phyloP scores from a whole-genome alignment of 305 asterid species.

The Fraxinus dipetala region DNA sequence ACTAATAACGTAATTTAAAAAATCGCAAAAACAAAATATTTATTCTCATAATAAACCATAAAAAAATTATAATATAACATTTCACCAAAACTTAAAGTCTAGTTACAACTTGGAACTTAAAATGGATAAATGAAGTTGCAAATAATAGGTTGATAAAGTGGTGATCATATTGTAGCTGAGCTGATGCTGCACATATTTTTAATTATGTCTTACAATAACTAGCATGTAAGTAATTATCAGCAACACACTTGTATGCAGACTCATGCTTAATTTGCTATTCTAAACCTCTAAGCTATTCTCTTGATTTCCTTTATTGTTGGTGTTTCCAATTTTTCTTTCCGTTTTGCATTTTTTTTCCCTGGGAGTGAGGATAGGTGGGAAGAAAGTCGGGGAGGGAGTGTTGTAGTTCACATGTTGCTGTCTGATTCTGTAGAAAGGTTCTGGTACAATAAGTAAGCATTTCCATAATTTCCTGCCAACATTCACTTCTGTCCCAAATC shows the following conservation, averaged over 20 bases:
- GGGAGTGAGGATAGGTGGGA: neutral
- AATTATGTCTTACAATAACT: neutral
- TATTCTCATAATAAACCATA: neutral
- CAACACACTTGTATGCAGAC: neutral
- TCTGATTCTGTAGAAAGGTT: neutral
- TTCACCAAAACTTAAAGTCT: neutral
- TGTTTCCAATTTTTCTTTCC: neutral
- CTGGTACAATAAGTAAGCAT: neutral
- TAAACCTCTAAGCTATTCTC: neutral
- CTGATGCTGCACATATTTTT: neutral
- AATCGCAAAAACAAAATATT: neutral
- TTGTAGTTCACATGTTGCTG: neutral
- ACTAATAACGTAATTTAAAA: neutral
- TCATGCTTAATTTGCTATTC: neutral
- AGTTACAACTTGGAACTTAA: neutral
- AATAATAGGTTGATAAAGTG: neutral
- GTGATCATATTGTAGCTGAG: neutral
- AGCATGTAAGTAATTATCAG: neutral
- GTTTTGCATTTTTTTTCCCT: neutral
- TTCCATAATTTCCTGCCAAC: slow-evolving; percentile 11
- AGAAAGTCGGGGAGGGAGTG: neutral
- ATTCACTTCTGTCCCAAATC: slow-evolving; percentile 11
- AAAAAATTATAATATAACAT: neutral
- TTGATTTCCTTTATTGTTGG: neutral
- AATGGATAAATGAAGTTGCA: neutral